phyloP scores from a whole-genome alignment of 768 basidiomycete genomes.

The Pulveroboletus sp. region DNA sequence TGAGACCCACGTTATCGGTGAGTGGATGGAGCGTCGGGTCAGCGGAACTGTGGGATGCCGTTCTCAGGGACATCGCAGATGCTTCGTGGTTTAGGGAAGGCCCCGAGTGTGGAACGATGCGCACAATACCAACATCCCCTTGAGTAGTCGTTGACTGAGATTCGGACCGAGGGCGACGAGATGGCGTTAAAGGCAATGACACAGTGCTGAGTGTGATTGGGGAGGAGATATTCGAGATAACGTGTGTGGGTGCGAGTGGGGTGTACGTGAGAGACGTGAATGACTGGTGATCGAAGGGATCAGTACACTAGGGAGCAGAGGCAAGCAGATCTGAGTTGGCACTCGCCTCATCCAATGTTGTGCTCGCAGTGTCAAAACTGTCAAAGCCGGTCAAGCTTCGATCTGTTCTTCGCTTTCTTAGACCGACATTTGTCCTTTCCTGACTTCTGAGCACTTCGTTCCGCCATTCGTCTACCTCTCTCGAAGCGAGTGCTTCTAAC shows the following conservation, averaged over 20 bases:
- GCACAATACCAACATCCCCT: background rate
- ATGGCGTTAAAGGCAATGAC: constrained; percentile 15
- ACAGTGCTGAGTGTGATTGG: constrained; percentile 14
- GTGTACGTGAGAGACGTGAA: constrained; percentile 42
- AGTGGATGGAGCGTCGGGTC: background rate
- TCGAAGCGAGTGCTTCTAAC: constrained; percentile 48
- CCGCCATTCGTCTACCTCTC: constrained; percentile 52
- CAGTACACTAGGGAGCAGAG: background rate
- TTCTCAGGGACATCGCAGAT: constrained; percentile 1
- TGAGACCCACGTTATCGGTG: background rate
- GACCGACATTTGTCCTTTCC: constrained; percentile 1
- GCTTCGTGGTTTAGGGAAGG: background rate
- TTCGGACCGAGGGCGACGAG: constrained; percentile 12
- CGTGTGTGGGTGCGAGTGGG: constrained; percentile 46
- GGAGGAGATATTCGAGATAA: constrained; percentile 38
- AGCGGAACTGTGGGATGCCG: background rate
- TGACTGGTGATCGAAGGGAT: constrained; percentile 31
- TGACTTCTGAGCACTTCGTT: constrained; percentile 36
- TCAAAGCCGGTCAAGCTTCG: constrained; percentile 9
- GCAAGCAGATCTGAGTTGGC: background rate
- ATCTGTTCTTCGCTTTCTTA: constrained; percentile 6
- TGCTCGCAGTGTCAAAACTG: constrained; percentile 18
- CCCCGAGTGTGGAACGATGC: background rate
- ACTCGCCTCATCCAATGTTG: constrained; percentile 47
- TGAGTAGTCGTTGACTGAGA: constrained; percentile 17